Conservation (phyloP, 2,329 filamentous ascomycete genomes). For the Fusarium aywerte region DNA sequence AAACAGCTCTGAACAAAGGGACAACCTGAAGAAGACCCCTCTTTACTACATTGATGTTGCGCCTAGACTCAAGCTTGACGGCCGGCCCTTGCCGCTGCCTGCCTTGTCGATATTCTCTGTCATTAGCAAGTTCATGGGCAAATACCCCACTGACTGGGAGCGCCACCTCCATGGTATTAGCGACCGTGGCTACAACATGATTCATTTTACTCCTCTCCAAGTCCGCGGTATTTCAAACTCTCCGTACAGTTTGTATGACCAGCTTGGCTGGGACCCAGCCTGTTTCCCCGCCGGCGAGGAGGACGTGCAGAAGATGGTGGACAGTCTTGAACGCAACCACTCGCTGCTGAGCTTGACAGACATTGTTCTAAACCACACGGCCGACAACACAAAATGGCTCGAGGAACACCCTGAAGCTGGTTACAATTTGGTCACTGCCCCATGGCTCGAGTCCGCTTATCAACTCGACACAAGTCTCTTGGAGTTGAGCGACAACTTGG, state of each 20-base stretch:
- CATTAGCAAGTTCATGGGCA: conserved; percentile 98
- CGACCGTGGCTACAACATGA: conserved; percentile 96
- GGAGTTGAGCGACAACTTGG: conserved; percentile 80
- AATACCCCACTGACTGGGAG: conserved; percentile 90
- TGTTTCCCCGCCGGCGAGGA: conserved; percentile 87
- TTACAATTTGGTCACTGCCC: conserved; percentile 92
- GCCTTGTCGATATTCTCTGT: conserved; percentile 92
- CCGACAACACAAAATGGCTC: conserved; percentile 94
- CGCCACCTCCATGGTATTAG: conserved; percentile 88
- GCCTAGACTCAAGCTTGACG: conserved; percentile 79
- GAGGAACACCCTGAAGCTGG: conserved; percentile 94
- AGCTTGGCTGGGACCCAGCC: conserved; percentile 83
- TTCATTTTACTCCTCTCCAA: conserved; percentile 97
- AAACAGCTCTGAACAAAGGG: conserved; percentile 45
- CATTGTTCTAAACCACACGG: conserved; percentile 98
- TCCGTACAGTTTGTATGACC: conserved; percentile 95
- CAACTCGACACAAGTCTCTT: conserved; percentile 71
- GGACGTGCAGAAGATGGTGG: conserved; percentile 80
- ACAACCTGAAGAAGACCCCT: conserved; percentile 72
- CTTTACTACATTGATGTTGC: conserved; percentile 95
- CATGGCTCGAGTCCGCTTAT: conserved; percentile 75
- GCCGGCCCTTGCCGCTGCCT: conserved; percentile 80
- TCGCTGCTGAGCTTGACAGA: conserved; percentile 90
- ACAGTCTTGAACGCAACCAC: conserved; percentile 85
- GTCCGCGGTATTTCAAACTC: conserved; percentile 91